Percentiles rank a stretch among this genome's conserved stretches.
Evolutionary conservation across 176 grass and related monocot species (phyloP).

Genomic region (Zizania latifolia): DNA sequence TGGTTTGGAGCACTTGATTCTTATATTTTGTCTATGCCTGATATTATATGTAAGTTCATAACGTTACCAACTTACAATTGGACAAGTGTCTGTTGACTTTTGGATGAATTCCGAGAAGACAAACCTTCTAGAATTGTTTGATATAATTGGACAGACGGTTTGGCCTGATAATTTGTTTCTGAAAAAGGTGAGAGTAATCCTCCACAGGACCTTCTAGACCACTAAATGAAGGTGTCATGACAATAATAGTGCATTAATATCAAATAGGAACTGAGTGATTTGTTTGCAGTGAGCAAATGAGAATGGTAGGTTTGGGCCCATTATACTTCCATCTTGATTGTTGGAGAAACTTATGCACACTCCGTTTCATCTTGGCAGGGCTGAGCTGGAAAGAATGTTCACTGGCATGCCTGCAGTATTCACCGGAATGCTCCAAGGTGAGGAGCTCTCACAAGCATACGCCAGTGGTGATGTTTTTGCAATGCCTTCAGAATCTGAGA

Average conservation of each 20-base stretch:
- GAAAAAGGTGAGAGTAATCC: neutral
- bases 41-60: neutral
- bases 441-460: constrained; percentile 82
- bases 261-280: neutral
- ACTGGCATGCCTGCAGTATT: constrained; percentile 76
- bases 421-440: constrained; percentile 93
- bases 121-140: neutral
- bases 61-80: neutral
- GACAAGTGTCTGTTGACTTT: neutral
- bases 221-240: neutral
- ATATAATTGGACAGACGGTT: neutral
- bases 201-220: neutral
- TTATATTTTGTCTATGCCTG: neutral
- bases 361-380: constrained; percentile 36
- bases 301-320: neutral
- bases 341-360: neutral
- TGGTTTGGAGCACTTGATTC: neutral
- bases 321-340: neutral
- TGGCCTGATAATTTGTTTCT: neutral
- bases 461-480: constrained; percentile 84
- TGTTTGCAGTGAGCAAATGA: neutral
- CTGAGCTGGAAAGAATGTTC: constrained; percentile 87
- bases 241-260: neutral
- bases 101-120: neutral
- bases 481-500: constrained; percentile 99